Evolutionary conservation across 2,329 filamentous ascomycete genomes (phyloP).

Genomic region (Botrytis fabae): DNA sequence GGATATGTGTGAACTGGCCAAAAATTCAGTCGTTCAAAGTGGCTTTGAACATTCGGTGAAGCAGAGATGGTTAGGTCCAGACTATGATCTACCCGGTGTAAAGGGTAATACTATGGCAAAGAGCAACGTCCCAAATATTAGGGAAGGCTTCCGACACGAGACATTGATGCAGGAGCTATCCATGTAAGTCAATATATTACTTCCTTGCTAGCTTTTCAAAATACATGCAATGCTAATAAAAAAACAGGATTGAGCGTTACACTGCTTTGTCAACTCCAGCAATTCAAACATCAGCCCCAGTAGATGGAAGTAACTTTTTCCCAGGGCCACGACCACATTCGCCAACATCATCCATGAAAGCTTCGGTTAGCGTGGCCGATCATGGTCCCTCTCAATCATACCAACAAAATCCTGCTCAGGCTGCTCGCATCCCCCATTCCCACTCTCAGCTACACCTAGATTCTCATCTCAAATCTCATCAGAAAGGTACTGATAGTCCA

Average conservation of each 20-base stretch:
- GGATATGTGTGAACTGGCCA: constrained; percentile 97
- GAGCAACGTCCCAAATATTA: constrained; percentile 91
- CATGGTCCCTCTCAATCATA: constrained; percentile 30
- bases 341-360: constrained; percentile 41
- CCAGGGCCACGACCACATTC: constrained; percentile 36
- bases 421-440: constrained; percentile 38
- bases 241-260: constrained; percentile 42
- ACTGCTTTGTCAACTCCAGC: constrained; percentile 31
- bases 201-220: background rate
- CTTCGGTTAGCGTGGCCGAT: constrained; percentile 26
- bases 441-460: constrained; percentile 35
- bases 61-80: constrained; percentile 82
- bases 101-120: constrained; percentile 90
- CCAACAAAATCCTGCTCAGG: constrained; percentile 39
- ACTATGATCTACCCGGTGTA: constrained; percentile 76
- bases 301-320: constrained; percentile 35
- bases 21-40: constrained; percentile 92
- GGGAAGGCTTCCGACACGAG: constrained; percentile 85
- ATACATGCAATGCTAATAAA: constrained; percentile 23
- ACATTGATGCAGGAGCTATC: constrained; percentile 80
- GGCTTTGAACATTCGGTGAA: constrained; percentile 90
- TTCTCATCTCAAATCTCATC: constrained; percentile 17
- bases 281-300: constrained; percentile 29
- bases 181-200: constrained; percentile 60
- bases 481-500: constrained; percentile 27